These are phyloP conservation scores for Bolboschoenoplectus hybrid DNA, from an alignment of 202 grass and related monocot species.

Conservation along the genomic window DNA sequence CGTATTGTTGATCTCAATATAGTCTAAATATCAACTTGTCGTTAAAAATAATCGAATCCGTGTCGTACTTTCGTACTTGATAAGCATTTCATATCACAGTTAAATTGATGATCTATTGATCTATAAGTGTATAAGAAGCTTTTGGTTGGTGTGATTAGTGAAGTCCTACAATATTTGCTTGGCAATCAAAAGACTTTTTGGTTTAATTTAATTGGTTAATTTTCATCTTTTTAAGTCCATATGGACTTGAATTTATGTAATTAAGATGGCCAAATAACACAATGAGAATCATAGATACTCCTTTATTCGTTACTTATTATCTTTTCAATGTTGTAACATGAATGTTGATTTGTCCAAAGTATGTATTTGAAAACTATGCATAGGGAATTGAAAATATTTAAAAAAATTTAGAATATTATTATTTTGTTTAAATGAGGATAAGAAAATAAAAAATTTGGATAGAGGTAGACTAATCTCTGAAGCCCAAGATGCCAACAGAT, in stretches of 20 bases:
- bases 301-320: no score
- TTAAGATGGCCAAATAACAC: not conserved
- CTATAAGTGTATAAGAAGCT: not conserved
- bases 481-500: no score
- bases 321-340: no score
- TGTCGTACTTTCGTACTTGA: not conserved
- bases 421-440: no score
- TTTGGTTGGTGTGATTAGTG: not conserved
- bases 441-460: no score
- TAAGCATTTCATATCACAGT: not conserved
- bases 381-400: no score
- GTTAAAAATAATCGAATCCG: not conserved
- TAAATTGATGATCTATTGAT: not conserved
- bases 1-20: not conserved
- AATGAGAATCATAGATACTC: not conserved
- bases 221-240: not conserved
- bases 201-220: not conserved
- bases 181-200: not conserved
- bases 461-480: no score
- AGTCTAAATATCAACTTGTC: not conserved
- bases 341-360: no score
- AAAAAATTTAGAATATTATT: no score
- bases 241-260: not conserved
- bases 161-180: not conserved
- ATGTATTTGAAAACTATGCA: no score